Evolutionary conservation across 1,139 yeast species (phyloP), one percentile per base, ranked within the genome.

Genomic region (Taphrina pruni): DNA sequence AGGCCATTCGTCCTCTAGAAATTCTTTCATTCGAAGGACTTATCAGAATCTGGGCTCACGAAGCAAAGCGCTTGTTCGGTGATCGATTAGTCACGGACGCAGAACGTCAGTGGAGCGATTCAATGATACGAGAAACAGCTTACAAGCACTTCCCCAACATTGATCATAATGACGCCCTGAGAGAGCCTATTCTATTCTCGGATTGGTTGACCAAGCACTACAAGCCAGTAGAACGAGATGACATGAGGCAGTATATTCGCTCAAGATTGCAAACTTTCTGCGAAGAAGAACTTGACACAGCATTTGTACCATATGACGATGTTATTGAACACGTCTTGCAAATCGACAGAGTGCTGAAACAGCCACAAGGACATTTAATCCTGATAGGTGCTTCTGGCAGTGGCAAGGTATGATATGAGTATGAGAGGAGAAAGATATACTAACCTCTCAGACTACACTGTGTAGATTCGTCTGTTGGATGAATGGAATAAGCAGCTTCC

Each of bases 391-490:
- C 90, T 1, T 84, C 91, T 71, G 86, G 96, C 0, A 86, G 93
- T 74, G 98, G 98, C 0, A 90, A 90, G 39, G 67, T 64, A 64
- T 17, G 36, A 9, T 35, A 73, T 76, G 73, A 61, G 60, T 74
- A 26, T 48, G 38, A n/a, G 14, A 7, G 32, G 39, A 43, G 32
- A 11, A 41, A 45, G 67, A 57, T 60, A 39, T 45, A 71, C 73
- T 52, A 20, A 39, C n/a, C 6, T 12, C 9, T 11, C 38, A 64
- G 77, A 84, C 90, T 0, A 88, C 95, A 0, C 75, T 92, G 58
- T 82, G 90, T 0, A 85, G 87, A 71, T 93, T 94, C 81, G 97
- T 90, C 4, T 87, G 96, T 0, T 94, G 98, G 98, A 85, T 92
- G 80, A 89, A 90, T 76, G 97, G 97, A 0, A 77, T 90, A 35